Evolutionary conservation across 441 rosid species (phyloP), one percentile per base, ranked within the genome.

Genomic region (Pelargonium hybrid): DNA sequence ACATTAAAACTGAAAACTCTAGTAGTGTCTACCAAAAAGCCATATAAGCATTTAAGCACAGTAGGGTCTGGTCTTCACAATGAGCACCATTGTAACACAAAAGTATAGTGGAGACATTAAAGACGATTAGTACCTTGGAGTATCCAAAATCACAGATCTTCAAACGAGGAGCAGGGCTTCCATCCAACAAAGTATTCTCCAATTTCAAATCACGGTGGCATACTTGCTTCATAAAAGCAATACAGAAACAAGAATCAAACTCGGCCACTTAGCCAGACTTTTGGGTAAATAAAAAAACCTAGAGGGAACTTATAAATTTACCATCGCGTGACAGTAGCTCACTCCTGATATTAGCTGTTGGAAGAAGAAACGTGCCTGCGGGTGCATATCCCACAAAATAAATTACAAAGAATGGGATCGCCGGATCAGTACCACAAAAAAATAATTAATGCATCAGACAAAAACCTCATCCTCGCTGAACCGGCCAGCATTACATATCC

Each of bases 141-240:
- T 94, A 94, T n/a, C 99, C 99, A 15, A 94, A 94, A 82, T 94
- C 99, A 57, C 99, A 94, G 62, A 94, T 90, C 83, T 94, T 94
- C 71, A 94, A 77, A 26, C 97, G 97, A 65, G 98, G 99, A 39
- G 97, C 91, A 0, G 93, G 91, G 75, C 98, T 94, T 67, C 99
- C 99, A 78, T 92, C 99, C 82, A 94, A 73, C 80, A 94, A 76
- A 3, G 97, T 92, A 76, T 94, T 94, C 81, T 94, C 99, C 71
- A 94, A 79, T 77, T 94, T 92, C 80, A 94, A 79, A 77, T 94
- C 98, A 5, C 99, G 85, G 76, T 94, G 99, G 82, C 98, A 94
- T 69, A 94, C 88, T 94, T 90, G 93, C 98, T 94, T 70, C 67
- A 73, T 10, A 52, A 57, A 31, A 67, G 71, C 18, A 52, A 13